Conservation (phyloP, 306 rosid genomes). For the Glycyrrhiza uralensis region DNA sequence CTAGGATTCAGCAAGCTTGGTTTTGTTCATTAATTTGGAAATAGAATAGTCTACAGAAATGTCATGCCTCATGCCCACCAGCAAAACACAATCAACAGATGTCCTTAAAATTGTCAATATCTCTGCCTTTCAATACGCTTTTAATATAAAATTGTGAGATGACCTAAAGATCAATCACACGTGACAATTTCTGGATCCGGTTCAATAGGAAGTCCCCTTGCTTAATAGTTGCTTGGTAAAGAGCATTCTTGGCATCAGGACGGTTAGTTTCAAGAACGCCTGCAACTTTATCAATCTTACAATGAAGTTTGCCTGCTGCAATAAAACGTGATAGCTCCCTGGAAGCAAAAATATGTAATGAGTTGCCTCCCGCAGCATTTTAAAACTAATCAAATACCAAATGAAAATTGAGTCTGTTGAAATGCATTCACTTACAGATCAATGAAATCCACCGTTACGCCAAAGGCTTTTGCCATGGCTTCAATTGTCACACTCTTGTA, state of each 20-base stretch:
- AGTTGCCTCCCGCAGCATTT: neutral
- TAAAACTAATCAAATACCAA: neutral
- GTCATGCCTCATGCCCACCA: slow-evolving; percentile 7
- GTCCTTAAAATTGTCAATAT: slow-evolving; percentile 10
- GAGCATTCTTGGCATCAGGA: slow-evolving; percentile 93
- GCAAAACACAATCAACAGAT: slow-evolving; percentile 23
- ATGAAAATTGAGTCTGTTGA: neutral
- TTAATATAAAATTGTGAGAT: neutral
- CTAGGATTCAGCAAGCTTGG: neutral
- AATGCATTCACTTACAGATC: slow-evolving; percentile 64
- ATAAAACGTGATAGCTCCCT: slow-evolving; percentile 98
- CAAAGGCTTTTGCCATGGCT: slow-evolving; percentile 98
- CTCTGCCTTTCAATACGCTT: slow-evolving; percentile 11
- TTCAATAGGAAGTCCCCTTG: slow-evolving; percentile 96
- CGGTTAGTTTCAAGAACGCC: slow-evolving; percentile 94
- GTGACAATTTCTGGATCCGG: slow-evolving; percentile 90
- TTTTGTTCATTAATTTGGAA: slow-evolving; percentile 21
- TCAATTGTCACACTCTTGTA: slow-evolving; percentile 95
- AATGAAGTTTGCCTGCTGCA: slow-evolving; percentile 95
- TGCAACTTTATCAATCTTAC: slow-evolving; percentile 95
- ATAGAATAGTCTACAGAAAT: slow-evolving; percentile 5
- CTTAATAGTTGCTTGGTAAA: slow-evolving; percentile 94
- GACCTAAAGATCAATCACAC: slow-evolving; percentile 72
- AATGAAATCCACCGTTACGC: slow-evolving; percentile 89
- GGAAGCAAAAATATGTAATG: slow-evolving; percentile 22